A percentile compares a stretch with the other conserved stretches of the same genome.
Evolutionary conservation across 257 asterid genomes (phyloP).

Genomic region (Anisodus acutangulus): DNA sequence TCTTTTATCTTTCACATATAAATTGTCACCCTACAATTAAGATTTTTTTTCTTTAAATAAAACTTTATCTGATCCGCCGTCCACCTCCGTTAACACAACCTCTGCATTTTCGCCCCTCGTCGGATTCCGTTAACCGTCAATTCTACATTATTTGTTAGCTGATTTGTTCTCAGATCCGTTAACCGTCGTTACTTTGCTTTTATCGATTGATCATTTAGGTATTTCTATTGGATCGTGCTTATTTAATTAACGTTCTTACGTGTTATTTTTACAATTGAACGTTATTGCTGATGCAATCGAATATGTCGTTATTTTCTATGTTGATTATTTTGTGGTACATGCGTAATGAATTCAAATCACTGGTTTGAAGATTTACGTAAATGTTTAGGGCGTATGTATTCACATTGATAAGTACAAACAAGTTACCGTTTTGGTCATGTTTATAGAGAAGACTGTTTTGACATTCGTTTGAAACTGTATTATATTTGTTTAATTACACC

Average conservation of each 20-base stretch:
- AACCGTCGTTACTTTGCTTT: constrained; percentile 4
- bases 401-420: too few relatives aligned
- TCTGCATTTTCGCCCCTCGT: too few relatives aligned
- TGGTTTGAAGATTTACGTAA: neutral
- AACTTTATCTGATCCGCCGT: constrained; percentile 54
- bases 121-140: neutral
- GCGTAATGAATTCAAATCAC: neutral
- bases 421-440: too few relatives aligned
- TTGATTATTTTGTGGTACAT: neutral
- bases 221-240: neutral
- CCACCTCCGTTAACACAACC: neutral
- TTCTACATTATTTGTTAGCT: neutral
- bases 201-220: constrained; percentile 3
- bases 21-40: neutral
- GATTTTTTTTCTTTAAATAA: constrained; percentile 1
- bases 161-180: neutral
- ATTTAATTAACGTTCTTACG: neutral
- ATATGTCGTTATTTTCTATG: neutral
- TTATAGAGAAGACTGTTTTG: too few relatives aligned
- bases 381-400: neutral
- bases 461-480: neutral
- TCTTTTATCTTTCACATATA: neutral
- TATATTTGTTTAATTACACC: too few relatives aligned
- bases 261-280: neutral
- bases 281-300: neutral